Evolutionary conservation across 768 basidiomycete genomes (phyloP).

Genomic region (Obba rivulosa): DNA sequence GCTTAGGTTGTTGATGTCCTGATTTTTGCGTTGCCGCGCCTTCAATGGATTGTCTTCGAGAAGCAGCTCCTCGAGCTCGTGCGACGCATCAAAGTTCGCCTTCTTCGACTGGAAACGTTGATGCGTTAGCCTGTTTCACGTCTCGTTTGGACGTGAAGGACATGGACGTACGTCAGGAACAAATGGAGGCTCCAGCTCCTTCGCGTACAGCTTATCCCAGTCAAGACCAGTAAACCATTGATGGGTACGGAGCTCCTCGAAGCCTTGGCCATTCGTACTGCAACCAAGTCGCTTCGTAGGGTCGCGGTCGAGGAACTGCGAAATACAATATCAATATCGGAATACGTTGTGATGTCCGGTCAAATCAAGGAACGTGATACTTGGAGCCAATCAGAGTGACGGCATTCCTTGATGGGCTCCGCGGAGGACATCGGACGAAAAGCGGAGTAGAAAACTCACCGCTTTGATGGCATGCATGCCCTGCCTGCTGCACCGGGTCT

Average conservation of each 20-base stretch:
- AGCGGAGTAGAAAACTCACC: constrained; percentile 42
- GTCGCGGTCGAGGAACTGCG: constrained; percentile 85
- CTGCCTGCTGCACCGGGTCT: constrained; percentile 65
- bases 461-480: constrained; percentile 78
- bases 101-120: constrained; percentile 79
- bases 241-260: constrained; percentile 72
- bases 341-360: background rate
- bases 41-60: constrained; percentile 97
- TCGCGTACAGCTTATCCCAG: constrained; percentile 82
- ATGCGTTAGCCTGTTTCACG: constrained; percentile 6
- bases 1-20: constrained; percentile 75
- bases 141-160: background rate
- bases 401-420: background rate
- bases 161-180: constrained; percentile 69
- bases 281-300: constrained; percentile 76
- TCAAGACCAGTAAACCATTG: constrained; percentile 88
- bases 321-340: constrained; percentile 4
- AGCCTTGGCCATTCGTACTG: constrained; percentile 72
- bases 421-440: background rate
- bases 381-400: background rate
- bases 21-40: constrained; percentile 86
- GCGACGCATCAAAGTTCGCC: constrained; percentile 98
- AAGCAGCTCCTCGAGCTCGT: constrained; percentile 93
- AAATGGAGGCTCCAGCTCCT: constrained; percentile 74
- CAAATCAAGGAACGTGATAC: background rate